Conservation (phyloP, 1,139 yeast genomes). For the Pichia terricola region DNA sequence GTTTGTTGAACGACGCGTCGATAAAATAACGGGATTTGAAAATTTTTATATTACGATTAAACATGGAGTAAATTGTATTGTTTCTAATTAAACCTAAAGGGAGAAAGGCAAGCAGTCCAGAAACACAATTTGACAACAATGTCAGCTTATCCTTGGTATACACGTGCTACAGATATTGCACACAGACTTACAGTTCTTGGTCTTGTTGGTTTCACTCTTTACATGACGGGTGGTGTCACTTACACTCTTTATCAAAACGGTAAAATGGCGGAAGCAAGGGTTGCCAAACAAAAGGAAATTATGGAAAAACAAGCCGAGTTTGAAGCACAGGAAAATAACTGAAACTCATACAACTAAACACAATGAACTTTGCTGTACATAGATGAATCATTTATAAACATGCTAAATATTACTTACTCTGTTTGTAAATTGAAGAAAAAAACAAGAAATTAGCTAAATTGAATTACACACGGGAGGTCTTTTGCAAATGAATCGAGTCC, state of each 20-base stretch:
- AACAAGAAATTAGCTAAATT: not conserved
- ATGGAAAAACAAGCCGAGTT: slow-evolving; percentile 18
- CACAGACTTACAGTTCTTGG: slow-evolving; percentile 79
- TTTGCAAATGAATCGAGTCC: no score
- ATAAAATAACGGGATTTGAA: no score
- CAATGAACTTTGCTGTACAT: not conserved
- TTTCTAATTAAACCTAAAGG: no score
- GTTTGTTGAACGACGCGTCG: no score
- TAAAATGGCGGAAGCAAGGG: slow-evolving; percentile 34
- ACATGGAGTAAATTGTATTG: no score
- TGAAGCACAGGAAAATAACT: slow-evolving; percentile 11
- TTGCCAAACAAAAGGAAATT: slow-evolving; percentile 26
- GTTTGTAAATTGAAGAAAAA: not conserved
- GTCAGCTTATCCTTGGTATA: slow-evolving; percentile 52
- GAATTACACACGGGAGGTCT: not conserved
- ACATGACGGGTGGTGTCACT: slow-evolving; percentile 50
- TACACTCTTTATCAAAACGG: slow-evolving; percentile 57
- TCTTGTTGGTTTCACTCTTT: slow-evolving; percentile 60
- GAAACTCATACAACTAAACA: slow-evolving; percentile 4
- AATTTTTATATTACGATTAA: no score
- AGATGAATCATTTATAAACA: not conserved
- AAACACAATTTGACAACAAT: slow-evolving; percentile 1
- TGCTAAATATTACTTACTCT: not conserved
- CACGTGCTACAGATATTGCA: slow-evolving; percentile 65
- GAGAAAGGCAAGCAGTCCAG: no score